A percentile compares a stretch with the other conserved stretches of the same genome.
phyloP scores from a whole-genome alignment of 805 yeast species.

The Cyberlindnera lachancei region DNA sequence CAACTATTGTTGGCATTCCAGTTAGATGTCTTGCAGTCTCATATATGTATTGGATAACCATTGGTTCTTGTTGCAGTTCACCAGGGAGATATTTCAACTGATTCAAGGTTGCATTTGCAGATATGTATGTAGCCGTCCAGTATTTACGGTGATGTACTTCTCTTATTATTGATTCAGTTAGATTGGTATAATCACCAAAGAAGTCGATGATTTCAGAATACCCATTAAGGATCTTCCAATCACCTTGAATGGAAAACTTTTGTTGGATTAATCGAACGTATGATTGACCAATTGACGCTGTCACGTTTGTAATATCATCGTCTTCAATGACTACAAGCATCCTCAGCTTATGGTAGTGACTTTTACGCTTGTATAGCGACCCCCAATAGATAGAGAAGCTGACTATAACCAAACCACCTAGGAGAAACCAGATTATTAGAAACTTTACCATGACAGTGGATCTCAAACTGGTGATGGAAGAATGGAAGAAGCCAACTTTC shows the following conservation, averaged over 20 bases:
- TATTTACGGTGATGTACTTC: conserved; percentile 46
- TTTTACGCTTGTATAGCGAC: conserved; percentile 24
- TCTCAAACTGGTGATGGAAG: conserved; percentile 9
- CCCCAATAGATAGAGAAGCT: conserved; percentile 33
- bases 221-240: conserved; percentile 26
- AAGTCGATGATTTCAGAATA: conserved; percentile 19
- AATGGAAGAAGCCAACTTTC: conserved; percentile 14
- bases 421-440: conserved; percentile 13
- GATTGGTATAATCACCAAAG: conserved; percentile 15
- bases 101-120: conserved; percentile 25
- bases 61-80: conserved; percentile 25
- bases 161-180: conserved; percentile 31
- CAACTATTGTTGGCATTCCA: conserved; percentile 40
- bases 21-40: conserved; percentile 61
- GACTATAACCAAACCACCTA: conserved; percentile 31
- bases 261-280: conserved; percentile 1
- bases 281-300: conserved; percentile 23
- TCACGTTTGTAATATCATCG: conserved; percentile 17
- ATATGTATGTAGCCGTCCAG: conserved; percentile 58
- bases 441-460: conserved; percentile 6
- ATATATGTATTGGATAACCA: conserved; percentile 36
- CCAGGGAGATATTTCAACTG: conserved; percentile 6
- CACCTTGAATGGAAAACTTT: conserved; percentile 26
- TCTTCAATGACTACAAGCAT: conserved; percentile 29
- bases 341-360: conserved; percentile 19